Conservation (phyloP, 805 yeast species). For the Ogataea trehalophila region DNA sequence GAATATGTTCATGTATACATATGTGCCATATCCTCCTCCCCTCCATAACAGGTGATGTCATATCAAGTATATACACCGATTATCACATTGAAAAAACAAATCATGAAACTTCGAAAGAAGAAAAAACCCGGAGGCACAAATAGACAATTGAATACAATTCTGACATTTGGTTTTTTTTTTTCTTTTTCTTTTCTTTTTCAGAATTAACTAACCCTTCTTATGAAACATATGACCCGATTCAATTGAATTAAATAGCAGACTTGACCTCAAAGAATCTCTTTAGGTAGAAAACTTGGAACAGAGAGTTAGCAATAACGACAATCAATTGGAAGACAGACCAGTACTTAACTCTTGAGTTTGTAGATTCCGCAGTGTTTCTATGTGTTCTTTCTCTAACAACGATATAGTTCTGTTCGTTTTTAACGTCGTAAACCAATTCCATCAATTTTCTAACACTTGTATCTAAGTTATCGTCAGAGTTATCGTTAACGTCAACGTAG, state of each 20-base stretch:
- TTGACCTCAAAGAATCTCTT: slow-evolving; percentile 95
- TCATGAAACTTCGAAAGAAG: no score
- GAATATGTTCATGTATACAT: no score
- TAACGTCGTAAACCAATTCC: slow-evolving; percentile 77
- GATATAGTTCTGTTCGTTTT: slow-evolving; percentile 88
- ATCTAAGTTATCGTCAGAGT: slow-evolving; percentile 74
- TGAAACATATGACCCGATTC: not conserved
- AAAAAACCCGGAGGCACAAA: no score
- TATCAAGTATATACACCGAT: no score
- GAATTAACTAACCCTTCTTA: no score
- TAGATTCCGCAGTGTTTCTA: slow-evolving; percentile 97
- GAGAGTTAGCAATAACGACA: slow-evolving; percentile 79
- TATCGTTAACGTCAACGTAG: slow-evolving; percentile 66
- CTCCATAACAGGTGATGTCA: no score
- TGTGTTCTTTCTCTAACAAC: slow-evolving; percentile 96
- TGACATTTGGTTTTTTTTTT: no score
- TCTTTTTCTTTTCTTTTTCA: no score
- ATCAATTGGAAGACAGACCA: slow-evolving; percentile 91
- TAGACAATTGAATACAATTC: no score
- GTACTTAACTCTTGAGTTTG: slow-evolving; percentile 95
- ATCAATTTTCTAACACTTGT: slow-evolving; percentile 72
- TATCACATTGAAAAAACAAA: no score
- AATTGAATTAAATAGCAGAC: slow-evolving; percentile 74
- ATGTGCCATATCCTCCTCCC: no score
- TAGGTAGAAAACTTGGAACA: slow-evolving; percentile 91